These are phyloP conservation scores for Xerocomus potaroensis DNA, from an alignment of 768 basidiomycete species.

Conservation along the genomic window DNA sequence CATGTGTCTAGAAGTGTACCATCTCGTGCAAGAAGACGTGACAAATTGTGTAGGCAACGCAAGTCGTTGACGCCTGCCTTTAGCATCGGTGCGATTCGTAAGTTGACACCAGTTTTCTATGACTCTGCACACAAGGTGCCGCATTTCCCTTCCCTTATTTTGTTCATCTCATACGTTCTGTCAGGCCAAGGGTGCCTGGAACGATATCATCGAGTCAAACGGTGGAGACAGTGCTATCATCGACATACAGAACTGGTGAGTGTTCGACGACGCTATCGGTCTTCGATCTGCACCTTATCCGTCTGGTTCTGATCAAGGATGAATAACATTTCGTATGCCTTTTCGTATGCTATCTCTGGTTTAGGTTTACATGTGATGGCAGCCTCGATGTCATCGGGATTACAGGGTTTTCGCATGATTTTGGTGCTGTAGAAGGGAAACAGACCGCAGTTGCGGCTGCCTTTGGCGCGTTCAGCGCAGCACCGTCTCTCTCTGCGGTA, in stretches of 20 bases:
- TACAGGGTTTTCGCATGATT: no score
- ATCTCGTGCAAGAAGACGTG: neutral
- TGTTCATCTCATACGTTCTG: neutral
- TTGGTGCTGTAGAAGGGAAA: no score
- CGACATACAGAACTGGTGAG: conserved; percentile 46
- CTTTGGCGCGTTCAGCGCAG: no score
- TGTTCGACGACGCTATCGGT: no score
- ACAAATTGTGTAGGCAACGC: conserved; percentile 27
- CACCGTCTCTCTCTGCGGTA: no score
- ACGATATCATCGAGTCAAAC: conserved; percentile 19
- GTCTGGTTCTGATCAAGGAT: conserved; percentile 28
- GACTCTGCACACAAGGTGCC: conserved; percentile 44
- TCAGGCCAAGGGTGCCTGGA: conserved; percentile 31
- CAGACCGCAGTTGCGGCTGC: no score
- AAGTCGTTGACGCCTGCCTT: conserved; percentile 39
- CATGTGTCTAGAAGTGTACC: conserved; percentile 9
- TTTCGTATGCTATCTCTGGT: no score
- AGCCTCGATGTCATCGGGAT: no score
- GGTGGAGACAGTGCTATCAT: conserved; percentile 34
- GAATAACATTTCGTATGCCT: conserved; percentile 41
- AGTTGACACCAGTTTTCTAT: conserved; percentile 35
- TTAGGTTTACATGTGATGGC: no score
- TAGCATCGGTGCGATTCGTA: conserved; percentile 38
- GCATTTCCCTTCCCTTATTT: conserved; percentile 1
- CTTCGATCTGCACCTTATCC: neutral